Evolutionary conservation across 192 early-diverging fungal species (phyloP), one percentile per base, ranked within the genome.

Genomic region (Pecoramyces ruminantium): DNA sequence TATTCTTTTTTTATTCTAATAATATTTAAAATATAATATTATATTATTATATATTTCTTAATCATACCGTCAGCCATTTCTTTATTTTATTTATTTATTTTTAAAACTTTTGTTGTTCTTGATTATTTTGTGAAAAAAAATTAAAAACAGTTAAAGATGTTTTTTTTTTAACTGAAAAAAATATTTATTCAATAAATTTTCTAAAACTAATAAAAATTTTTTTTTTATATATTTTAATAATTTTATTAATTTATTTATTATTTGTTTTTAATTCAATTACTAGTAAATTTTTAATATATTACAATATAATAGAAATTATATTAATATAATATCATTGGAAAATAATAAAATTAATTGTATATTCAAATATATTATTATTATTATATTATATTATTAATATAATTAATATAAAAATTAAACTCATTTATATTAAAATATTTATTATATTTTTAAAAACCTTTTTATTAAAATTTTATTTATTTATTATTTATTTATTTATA

Each of bases 161-260:
- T 34, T 34, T 25, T 67, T 67, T 67, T 67, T n/a, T 25, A 67
- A 67, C 25, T 25, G 25, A 67, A 67, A 67, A 67, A 67, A 67
- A 67, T 67, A 67, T 67, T 67, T 67, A 67, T 67, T 67, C 51
- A n/a, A 67, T 67, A 67, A 67, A 25, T 67, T 34, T 67, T 67
- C 51, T 67, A 25, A 67, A 67, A 2, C 18, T n/a, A 67, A 67
- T n/a, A n/a, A 67, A 67, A 67, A 67, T 21, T 25, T 39, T 39
- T 39, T 39, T 39, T 39, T 34, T 34, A 6, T 39, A 67, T 67
- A 67, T 67, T 67, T 67, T 67, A 67, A 67, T 67, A 67, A 67
- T 67, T n/a, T 67, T 67, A 67, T n/a, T 67, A 67, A 67, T 51
- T 51, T 51, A 51, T 51, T 51, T 21, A 51, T 51, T 96, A 67